phyloP scores from a whole-genome alignment of 768 basidiomycete species.

The Leccinellum rugosiceps region DNA sequence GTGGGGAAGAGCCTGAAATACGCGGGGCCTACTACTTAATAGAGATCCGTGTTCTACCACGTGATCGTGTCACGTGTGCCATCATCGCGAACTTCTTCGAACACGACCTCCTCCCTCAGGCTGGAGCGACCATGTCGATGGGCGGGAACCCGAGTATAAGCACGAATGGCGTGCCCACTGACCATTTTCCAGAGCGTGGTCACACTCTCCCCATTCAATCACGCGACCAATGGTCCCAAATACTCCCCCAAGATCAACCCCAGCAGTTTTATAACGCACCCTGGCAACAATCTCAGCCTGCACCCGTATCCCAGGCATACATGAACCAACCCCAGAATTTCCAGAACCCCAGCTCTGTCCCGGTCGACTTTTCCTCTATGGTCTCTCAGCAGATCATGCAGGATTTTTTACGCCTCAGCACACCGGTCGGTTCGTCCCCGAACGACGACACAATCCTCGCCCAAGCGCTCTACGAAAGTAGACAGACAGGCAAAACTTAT shows the following conservation, averaged over 20 bases:
- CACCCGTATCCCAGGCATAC: constrained; percentile 24
- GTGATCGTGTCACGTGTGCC: constrained; percentile 20
- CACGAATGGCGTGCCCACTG: constrained; percentile 13
- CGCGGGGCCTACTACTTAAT: not conserved
- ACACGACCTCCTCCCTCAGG: too few relatives aligned
- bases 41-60: constrained; percentile 8
- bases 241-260: constrained; percentile 25
- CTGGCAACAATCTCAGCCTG: constrained; percentile 36
- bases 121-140: constrained; percentile 13
- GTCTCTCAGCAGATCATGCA: constrained; percentile 55
- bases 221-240: constrained; percentile 23
- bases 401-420: constrained; percentile 50
- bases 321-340: constrained; percentile 18
- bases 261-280: constrained; percentile 28
- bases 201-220: constrained; percentile 17
- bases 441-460: constrained; percentile 61
- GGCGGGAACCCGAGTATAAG: constrained; percentile 9
- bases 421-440: constrained; percentile 46
- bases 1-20: constrained; percentile 6
- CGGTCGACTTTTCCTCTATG: constrained; percentile 33
- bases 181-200: constrained; percentile 11
- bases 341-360: constrained; percentile 16
- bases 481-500: constrained; percentile 46
- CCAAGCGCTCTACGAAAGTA: constrained; percentile 39
- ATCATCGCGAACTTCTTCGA: not conserved